phyloP scores from a whole-genome alignment of 768 basidiomycete genomes.

The Botryobasidium botryosum region DNA sequence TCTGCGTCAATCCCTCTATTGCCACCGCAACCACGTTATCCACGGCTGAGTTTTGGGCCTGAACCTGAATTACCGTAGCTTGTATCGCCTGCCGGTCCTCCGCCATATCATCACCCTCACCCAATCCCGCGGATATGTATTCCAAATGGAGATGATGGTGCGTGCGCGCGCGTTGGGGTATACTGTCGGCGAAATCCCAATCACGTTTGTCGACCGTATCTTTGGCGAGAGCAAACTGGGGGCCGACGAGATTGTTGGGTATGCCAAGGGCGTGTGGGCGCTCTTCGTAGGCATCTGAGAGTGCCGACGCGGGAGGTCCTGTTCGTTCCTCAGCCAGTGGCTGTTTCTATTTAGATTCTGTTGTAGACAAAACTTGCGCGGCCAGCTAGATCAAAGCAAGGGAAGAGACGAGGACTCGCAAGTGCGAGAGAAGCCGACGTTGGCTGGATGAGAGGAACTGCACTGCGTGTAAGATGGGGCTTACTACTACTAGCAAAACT shows the following conservation, averaged over 20 bases:
- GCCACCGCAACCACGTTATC: neutral
- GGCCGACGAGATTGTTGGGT: slow-evolving; percentile 73
- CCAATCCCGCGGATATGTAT: slow-evolving; percentile 80
- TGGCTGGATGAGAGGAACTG: no score
- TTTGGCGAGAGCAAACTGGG: slow-evolving; percentile 89
- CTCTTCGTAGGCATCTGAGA: slow-evolving; percentile 60
- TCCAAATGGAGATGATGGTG: slow-evolving; percentile 99
- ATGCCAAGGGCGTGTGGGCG: slow-evolving; percentile 69
- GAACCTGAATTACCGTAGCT: no score
- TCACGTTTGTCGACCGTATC: slow-evolving; percentile 87
- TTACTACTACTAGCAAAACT: no score
- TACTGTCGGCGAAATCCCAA: slow-evolving; percentile 77
- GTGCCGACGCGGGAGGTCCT: no score
- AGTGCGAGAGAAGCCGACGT: no score
- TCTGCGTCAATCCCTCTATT: neutral
- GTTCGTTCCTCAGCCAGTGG: no score
- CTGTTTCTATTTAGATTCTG: no score
- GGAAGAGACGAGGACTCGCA: no score
- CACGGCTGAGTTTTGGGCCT: no score
- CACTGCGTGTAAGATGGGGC: no score
- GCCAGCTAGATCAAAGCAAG: no score
- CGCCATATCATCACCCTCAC: slow-evolving; percentile 72
- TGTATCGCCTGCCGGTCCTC: slow-evolving; percentile 63
- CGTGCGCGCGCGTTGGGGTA: slow-evolving; percentile 72
- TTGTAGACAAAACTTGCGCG: no score